Evolutionary conservation across 2,329 filamentous ascomycete species (phyloP), one percentile per base, ranked within the genome.

Genomic region (Diaporthe longicolla): DNA sequence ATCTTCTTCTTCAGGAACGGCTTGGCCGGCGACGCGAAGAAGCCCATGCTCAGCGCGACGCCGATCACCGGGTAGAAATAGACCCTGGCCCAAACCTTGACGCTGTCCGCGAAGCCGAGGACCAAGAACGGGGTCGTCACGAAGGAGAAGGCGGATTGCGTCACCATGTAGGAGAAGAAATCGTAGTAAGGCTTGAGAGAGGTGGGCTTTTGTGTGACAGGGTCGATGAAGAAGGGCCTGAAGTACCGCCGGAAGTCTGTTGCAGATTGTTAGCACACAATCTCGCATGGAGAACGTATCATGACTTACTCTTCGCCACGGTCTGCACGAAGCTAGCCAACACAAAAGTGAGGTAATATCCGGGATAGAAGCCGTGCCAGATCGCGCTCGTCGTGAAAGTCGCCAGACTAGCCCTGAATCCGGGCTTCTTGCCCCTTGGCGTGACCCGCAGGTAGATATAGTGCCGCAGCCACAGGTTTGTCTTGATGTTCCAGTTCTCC

Each of bases 341-440:
- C 54, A 98, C 85, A 80, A 99, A 99, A 7, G 93, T 89, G 75
- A 99, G 85, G 82, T 98, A 98, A 83, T 99, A 99, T 8, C 97
- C 97, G 0, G 97, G 96, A 78, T 97, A 97, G 84, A 99, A 99
- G 40, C 97, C 97, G 81, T 99, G 97, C 97, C 97, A 99, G 78
- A 98, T 93, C 4, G 97, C 96, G 80, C 95, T 98, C 26, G 97
- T 98, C 9, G 92, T 90, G 82, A 99, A 99, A 0, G 97, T 99
- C 45, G 95, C 95, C 86, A 99, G 86, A 79, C 94, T 98, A 68
- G 97, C 97, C 74, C 95, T 90, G 86, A 99, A 99, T 1, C 97
- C 97, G 13, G 97, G 97, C 83, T 98, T 99, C 87, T 95, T 97
- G 71, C 97, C 97, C 78, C 94, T 93, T 0, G 97, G 97, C 0